Percentiles rank a stretch among this genome's conserved stretches.
phyloP scores from a whole-genome alignment of 2,329 filamentous ascomycete species.

The Aspergillus ochraceoroseus region DNA sequence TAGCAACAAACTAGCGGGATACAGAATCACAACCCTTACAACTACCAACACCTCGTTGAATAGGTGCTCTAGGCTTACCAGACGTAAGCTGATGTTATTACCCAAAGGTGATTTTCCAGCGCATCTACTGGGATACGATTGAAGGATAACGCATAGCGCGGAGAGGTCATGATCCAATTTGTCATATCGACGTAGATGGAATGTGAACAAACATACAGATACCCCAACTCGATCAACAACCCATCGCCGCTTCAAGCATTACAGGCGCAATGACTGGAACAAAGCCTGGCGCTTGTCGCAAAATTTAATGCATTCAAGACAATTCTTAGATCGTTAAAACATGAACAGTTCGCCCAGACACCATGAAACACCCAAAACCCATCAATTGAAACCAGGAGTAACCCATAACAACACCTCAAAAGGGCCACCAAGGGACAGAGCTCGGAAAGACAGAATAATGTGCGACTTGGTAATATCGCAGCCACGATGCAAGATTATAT shows the following conservation, averaged over 20 bases:
- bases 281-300: too few species aligned
- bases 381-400: conserved; percentile 22
- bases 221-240: conserved; percentile 1
- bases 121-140: too few species aligned
- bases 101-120: too few species aligned
- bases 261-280: too few species aligned
- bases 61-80: too few species aligned
- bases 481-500: conserved; percentile 19
- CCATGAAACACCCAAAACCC: conserved; percentile 25
- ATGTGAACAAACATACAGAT: conserved; percentile 21
- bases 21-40: too few species aligned
- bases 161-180: conserved; percentile 20
- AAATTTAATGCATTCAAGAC: too few species aligned
- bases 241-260: background rate
- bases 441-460: conserved; percentile 14
- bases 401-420: conserved; percentile 15
- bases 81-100: too few species aligned
- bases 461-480: conserved; percentile 19
- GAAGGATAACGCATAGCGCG: too few species aligned
- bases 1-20: too few species aligned
- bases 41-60: too few species aligned
- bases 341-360: conserved; percentile 26
- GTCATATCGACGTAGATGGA: conserved; percentile 26
- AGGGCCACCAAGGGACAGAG: conserved; percentile 19
- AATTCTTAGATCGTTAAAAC: conserved; percentile 21